Conservation (phyloP, 495 filamentous ascomycete species). For the Mycothermus thermophilus region DNA sequence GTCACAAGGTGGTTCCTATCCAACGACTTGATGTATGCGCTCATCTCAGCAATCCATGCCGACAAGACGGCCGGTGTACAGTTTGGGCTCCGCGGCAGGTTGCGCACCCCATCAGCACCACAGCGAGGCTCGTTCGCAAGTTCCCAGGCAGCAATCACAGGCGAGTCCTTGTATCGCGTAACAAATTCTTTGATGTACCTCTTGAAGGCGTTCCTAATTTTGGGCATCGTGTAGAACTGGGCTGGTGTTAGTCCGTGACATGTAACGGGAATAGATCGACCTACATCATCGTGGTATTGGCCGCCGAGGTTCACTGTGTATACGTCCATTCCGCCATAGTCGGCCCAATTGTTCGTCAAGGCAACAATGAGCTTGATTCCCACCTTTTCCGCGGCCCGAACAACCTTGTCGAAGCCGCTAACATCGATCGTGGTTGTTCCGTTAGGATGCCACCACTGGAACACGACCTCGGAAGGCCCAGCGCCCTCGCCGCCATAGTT, state of each 20-base stretch:
- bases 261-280: not conserved
- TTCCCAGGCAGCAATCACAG: constrained; percentile 41
- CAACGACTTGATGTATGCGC: constrained; percentile 36
- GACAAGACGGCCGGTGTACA: constrained; percentile 30
- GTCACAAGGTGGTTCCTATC: constrained; percentile 39
- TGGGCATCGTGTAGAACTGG: constrained; percentile 30
- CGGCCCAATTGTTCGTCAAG: constrained; percentile 41
- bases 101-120: constrained; percentile 24
- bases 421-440: constrained; percentile 42
- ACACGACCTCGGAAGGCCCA: constrained; percentile 37
- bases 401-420: constrained; percentile 51
- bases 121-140: constrained; percentile 42
- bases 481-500: constrained; percentile 36
- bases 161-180: constrained; percentile 34
- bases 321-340: constrained; percentile 38
- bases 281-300: constrained; percentile 22
- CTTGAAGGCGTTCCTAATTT: constrained; percentile 35
- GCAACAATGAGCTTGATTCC: constrained; percentile 47
- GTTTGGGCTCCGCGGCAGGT: constrained; percentile 28
- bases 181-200: constrained; percentile 37
- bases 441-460: constrained; percentile 26
- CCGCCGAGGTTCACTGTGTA: constrained; percentile 28
- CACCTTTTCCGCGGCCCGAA: constrained; percentile 41
- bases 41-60: constrained; percentile 33
- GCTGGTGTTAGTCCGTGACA: constrained; percentile 1